Percentiles rank a stretch among this genome's conserved stretches.
Conservation (phyloP, 1,284 basidiomycete species). For the Salmacisia buchloeana region DNA sequence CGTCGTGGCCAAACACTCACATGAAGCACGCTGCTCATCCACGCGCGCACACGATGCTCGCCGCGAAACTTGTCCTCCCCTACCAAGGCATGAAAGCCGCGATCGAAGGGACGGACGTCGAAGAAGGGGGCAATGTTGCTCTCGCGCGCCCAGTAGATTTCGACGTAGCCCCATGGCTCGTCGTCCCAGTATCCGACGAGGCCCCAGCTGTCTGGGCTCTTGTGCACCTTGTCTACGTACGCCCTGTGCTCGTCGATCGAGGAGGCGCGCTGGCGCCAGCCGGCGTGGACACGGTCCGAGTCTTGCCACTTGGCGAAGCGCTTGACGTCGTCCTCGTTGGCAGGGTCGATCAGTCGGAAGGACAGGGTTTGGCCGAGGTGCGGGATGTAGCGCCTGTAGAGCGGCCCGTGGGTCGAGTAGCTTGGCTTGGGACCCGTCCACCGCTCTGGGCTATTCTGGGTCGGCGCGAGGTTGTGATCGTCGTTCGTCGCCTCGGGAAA, state of each 20-base stretch:
- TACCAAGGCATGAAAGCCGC: constrained; percentile 45
- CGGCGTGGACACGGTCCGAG: constrained; percentile 38
- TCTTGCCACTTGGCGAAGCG: constrained; percentile 41
- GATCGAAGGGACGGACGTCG: constrained; percentile 27
- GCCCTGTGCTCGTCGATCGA: constrained; percentile 29
- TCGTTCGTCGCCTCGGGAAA: too few species aligned
- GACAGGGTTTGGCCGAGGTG: constrained; percentile 35
- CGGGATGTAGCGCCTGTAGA: constrained; percentile 41
- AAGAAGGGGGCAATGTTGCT: constrained; percentile 28
- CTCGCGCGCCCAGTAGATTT: constrained; percentile 38
- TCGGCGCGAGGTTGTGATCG: background rate
- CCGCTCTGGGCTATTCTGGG: background rate
- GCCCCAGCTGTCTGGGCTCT: constrained; percentile 21
- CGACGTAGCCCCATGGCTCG: constrained; percentile 45
- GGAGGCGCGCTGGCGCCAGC: constrained; percentile 37
- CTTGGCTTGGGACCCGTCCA: background rate
- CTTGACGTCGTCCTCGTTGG: constrained; percentile 29
- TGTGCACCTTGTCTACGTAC: constrained; percentile 27
- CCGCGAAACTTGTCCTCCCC: constrained; percentile 43
- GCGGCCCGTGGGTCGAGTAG: background rate
- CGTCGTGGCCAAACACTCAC: too few species aligned
- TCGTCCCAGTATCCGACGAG: constrained; percentile 46
- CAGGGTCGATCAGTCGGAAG: constrained; percentile 30
- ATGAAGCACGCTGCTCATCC: constrained; percentile 47
- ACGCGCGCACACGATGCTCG: constrained; percentile 38